Evolutionary conservation across 345 rosid species (phyloP).

Genomic region (Arabidopsis arenosa): DNA sequence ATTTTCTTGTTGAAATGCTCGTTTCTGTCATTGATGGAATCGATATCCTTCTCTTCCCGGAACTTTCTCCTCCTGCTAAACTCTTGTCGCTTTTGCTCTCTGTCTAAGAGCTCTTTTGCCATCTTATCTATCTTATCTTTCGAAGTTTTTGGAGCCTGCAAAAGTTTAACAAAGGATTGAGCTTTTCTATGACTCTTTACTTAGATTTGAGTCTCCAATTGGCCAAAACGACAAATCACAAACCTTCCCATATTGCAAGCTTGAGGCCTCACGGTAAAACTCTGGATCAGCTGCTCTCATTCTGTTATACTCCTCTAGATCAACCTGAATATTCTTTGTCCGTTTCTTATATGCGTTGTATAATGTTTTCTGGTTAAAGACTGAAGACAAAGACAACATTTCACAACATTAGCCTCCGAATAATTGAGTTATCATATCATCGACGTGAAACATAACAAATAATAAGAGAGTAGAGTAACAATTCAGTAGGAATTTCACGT

Average conservation of each 20-base stretch:
- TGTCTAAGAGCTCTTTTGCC: constrained; percentile 83
- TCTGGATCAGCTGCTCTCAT: constrained; percentile 99
- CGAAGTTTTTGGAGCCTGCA: constrained; percentile 78
- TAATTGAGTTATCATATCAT: background rate
- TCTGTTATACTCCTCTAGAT: constrained; percentile 83
- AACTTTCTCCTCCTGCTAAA: constrained; percentile 93
- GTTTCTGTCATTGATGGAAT: constrained; percentile 96
- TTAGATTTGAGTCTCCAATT: background rate
- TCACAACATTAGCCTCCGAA: constrained; percentile 19
- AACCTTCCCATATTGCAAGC: constrained; percentile 95
- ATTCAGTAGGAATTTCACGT: constrained; percentile 30
- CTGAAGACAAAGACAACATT: constrained; percentile 48
- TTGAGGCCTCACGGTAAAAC: constrained; percentile 94
- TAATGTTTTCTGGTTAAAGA: constrained; percentile 86
- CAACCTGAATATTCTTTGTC: constrained; percentile 73
- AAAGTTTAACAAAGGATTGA: constrained; percentile 18
- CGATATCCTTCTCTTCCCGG: constrained; percentile 92
- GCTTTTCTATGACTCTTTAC: constrained; percentile 6
- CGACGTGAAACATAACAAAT: background rate
- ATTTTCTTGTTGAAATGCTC: constrained; percentile 99
- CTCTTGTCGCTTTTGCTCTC: constrained; percentile 73
- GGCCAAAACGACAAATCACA: constrained; percentile 15
- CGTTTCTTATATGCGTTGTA: constrained; percentile 91
- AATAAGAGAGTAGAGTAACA: background rate
- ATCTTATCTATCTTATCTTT: constrained; percentile 84